phyloP scores from a whole-genome alignment of 2,329 filamentous ascomycete genomes.

The Biscogniauxia mediterranea region DNA sequence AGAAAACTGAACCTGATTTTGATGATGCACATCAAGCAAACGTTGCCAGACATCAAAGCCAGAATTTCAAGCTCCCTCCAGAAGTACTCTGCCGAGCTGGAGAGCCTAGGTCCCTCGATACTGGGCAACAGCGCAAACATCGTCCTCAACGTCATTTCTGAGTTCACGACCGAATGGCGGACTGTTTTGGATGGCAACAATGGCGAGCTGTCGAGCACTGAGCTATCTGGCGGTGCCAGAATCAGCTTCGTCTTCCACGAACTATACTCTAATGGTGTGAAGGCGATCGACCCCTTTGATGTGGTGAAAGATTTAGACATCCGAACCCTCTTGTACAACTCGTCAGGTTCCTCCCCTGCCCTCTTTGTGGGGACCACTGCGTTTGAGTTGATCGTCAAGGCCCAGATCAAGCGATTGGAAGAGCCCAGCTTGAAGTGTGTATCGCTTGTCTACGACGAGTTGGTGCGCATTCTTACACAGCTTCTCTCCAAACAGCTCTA shows the following conservation, averaged over 20 bases:
- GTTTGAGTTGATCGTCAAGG: constrained; percentile 98
- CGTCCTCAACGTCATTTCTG: constrained; percentile 96
- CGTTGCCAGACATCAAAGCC: constrained; percentile 95
- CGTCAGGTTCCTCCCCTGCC: constrained; percentile 94
- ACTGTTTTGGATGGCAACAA: constrained; percentile 96
- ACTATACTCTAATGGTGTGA: constrained; percentile 94
- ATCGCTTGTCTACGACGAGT: constrained; percentile 92
- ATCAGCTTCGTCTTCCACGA: constrained; percentile 99
- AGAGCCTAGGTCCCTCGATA: constrained; percentile 85
- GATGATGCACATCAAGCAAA: constrained; percentile 99
- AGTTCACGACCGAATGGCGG: constrained; percentile 97
- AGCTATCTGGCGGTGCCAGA: constrained; percentile 93
- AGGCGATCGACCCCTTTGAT: constrained; percentile 96
- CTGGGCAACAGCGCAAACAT: constrained; percentile 96
- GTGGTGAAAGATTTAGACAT: constrained; percentile 97
- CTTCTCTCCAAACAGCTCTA: constrained; percentile 86
- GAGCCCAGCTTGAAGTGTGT: constrained; percentile 98
- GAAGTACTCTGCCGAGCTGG: constrained; percentile 84
- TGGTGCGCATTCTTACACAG: constrained; percentile 91
- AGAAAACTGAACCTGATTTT: constrained; percentile 97
- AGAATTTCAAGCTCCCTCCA: constrained; percentile 90
- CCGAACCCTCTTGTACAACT: constrained; percentile 96
- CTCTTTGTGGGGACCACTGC: constrained; percentile 96
- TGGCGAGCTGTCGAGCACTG: constrained; percentile 88
- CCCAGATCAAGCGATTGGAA: constrained; percentile 94